Evolutionary conservation across 2,329 filamentous ascomycete genomes (phyloP).

Genomic region (Exophiala sideris): DNA sequence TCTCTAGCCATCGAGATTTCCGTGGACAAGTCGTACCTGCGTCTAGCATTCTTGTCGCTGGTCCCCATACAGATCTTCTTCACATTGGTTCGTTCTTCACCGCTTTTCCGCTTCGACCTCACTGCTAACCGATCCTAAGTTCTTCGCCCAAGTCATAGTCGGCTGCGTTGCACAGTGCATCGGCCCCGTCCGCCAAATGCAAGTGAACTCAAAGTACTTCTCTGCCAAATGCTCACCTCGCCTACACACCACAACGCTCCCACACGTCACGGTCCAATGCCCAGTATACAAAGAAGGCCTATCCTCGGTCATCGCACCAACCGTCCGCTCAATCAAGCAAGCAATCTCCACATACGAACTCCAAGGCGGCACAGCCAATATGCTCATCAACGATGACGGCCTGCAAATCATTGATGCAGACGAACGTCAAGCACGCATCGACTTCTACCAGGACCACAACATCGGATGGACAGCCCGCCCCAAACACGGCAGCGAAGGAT

Average conservation of each 20-base stretch:
- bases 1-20: conserved; percentile 66
- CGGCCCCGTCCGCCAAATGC: conserved; percentile 70
- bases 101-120: conserved; percentile 23
- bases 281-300: conserved; percentile 87
- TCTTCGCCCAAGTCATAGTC: conserved; percentile 75
- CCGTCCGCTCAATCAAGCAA: conserved; percentile 54
- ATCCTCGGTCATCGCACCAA: conserved; percentile 60
- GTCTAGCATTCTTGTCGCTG: conserved; percentile 63
- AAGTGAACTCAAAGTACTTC: conserved; percentile 75
- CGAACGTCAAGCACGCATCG: conserved; percentile 42
- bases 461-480: conserved; percentile 51
- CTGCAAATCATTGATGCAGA: conserved; percentile 40
- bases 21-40: conserved; percentile 61
- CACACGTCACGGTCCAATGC: conserved; percentile 70
- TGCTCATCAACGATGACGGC: conserved; percentile 41
- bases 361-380: conserved; percentile 41
- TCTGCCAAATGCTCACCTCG: conserved; percentile 67
- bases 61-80: conserved; percentile 75
- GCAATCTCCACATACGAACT: conserved; percentile 62
- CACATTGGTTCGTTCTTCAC: conserved; percentile 52
- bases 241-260: conserved; percentile 46
- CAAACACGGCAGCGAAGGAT: conserved; percentile 58
- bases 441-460: conserved; percentile 50
- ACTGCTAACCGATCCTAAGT: conserved; percentile 38
- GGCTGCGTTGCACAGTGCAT: conserved; percentile 73